A percentile compares a stretch with the other conserved stretches of the same genome.
Evolutionary conservation across 805 yeast species (phyloP).

Genomic region (Pichia sporocuriosa): DNA sequence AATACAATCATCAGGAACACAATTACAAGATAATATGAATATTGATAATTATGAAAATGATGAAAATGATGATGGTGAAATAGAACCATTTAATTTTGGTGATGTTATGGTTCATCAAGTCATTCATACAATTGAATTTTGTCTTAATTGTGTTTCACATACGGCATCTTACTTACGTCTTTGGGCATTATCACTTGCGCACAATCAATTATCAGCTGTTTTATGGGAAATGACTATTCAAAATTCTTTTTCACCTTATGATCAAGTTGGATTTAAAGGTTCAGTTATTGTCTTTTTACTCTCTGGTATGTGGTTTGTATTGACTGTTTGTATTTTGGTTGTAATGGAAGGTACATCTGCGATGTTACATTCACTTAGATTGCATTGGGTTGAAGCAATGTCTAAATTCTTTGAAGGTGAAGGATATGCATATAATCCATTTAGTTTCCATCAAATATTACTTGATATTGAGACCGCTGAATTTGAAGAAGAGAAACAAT

Average conservation of each 20-base stretch:
- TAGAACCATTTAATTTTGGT: constrained; percentile 36
- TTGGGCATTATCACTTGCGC: constrained; percentile 77
- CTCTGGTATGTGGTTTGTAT: constrained; percentile 69
- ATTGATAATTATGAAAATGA: constrained; percentile 8
- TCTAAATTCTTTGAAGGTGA: constrained; percentile 75
- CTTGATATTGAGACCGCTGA: constrained; percentile 10
- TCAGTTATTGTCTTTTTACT: constrained; percentile 51
- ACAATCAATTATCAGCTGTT: constrained; percentile 69
- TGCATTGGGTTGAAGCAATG: constrained; percentile 83
- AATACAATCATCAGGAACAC: not conserved
- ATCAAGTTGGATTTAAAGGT: constrained; percentile 46
- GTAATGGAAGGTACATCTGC: constrained; percentile 84
- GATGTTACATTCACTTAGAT: constrained; percentile 68
- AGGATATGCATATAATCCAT: constrained; percentile 63
- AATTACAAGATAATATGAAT: no score
- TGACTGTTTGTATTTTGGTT: constrained; percentile 63
- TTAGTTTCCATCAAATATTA: constrained; percentile 36
- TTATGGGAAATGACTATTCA: constrained; percentile 72
- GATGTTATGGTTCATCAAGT: constrained; percentile 75
- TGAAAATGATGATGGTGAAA: constrained; percentile 34
- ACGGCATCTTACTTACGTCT: constrained; percentile 72
- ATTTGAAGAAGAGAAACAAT: constrained; percentile 8
- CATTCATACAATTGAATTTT: constrained; percentile 74
- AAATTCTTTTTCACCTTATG: constrained; percentile 43
- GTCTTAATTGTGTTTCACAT: constrained; percentile 72